These are phyloP conservation scores for Pythium insidiosum DNA, from an alignment of 352 stramenopile genomes.

Conservation along the genomic window DNA sequence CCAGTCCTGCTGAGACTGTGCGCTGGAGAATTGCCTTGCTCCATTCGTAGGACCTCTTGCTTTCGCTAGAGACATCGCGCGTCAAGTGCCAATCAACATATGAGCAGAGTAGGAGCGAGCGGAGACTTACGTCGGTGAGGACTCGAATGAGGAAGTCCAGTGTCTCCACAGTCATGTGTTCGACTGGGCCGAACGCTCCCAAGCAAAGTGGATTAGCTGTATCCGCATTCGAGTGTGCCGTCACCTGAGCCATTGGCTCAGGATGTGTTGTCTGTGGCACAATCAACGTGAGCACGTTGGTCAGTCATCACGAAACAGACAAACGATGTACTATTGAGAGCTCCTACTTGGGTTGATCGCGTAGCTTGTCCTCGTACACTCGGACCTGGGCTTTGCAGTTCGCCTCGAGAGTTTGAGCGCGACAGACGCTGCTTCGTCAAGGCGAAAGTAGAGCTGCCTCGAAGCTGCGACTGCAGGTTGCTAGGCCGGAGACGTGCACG, in stretches of 20 bases:
- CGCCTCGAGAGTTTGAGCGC: too few relatives aligned
- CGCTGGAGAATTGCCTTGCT: too few relatives aligned
- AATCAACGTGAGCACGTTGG: neutral
- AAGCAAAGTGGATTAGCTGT: conserved; percentile 10
- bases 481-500: conserved; percentile 31
- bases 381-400: too few relatives aligned
- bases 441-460: conserved; percentile 26
- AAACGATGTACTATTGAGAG: too few relatives aligned
- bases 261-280: neutral
- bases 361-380: conserved; percentile 10
- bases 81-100: too few relatives aligned
- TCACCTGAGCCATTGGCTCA: too few relatives aligned
- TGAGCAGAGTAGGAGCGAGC: too few relatives aligned
- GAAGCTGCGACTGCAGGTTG: conserved; percentile 27
- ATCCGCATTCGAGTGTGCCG: too few relatives aligned
- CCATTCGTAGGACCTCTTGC: too few relatives aligned
- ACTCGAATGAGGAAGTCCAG: conserved; percentile 61
- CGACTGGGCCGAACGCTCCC: conserved; percentile 34
- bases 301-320: too few relatives aligned
- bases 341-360: conserved; percentile 16
- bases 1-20: too few relatives aligned
- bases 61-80: too few relatives aligned
- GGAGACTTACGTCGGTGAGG: conserved; percentile 55
- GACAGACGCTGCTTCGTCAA: conserved; percentile 8
- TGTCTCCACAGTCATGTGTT: conserved; percentile 46